Conservation (phyloP, 2,329 filamentous ascomycete species). For the Penicillium aurantiogriseum region DNA sequence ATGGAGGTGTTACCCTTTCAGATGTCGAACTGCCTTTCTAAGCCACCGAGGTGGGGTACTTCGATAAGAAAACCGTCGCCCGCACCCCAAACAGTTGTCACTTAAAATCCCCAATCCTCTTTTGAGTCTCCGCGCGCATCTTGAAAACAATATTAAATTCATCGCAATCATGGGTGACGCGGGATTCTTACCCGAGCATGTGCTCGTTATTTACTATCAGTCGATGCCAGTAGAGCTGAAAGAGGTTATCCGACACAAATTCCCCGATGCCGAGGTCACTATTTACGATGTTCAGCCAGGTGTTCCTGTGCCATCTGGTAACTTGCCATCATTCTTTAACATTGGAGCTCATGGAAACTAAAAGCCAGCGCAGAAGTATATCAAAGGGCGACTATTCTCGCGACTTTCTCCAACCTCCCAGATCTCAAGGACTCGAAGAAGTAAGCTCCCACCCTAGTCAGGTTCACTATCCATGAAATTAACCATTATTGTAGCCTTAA, state of each 20-base stretch:
- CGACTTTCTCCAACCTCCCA: constrained; percentile 29
- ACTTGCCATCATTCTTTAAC: background rate
- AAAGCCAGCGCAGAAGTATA: constrained; percentile 19
- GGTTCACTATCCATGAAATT: background rate
- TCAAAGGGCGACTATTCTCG: constrained; percentile 26
- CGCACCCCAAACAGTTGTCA: background rate
- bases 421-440: constrained; percentile 28
- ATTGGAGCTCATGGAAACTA: background rate
- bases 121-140: background rate
- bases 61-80: constrained; percentile 1
- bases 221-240: constrained; percentile 18
- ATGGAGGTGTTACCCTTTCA: background rate
- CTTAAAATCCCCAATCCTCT: background rate
- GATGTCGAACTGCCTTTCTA: background rate
- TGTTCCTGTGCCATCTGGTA: constrained; percentile 26
- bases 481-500: constrained; percentile 35
- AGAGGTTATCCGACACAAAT: constrained; percentile 21
- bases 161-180: constrained; percentile 25
- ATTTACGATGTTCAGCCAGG: constrained; percentile 12
- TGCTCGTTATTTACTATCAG: constrained; percentile 25
- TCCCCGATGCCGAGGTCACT: constrained; percentile 24
- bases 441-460: constrained; percentile 12
- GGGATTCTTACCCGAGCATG: constrained; percentile 14
- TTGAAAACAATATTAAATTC: background rate
- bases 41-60: constrained; percentile 4